These are phyloP conservation scores for Flueggea neowawraea DNA, from an alignment of 441 rosid genomes.

Conservation along the genomic window DNA sequence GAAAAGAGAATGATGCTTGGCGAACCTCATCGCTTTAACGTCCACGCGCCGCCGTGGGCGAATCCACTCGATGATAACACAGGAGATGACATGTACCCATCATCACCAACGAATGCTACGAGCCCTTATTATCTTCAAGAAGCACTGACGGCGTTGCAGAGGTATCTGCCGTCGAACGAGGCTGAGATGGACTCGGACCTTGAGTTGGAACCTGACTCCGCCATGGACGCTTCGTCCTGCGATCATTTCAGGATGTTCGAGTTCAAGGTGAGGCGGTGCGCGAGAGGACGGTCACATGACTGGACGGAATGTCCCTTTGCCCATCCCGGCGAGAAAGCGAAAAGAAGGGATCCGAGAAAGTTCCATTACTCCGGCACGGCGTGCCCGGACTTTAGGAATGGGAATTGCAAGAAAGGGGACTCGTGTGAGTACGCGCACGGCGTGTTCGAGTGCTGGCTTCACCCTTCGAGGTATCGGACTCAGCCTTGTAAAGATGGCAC, in stretches of 20 bases:
- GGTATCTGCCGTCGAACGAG: constrained; percentile 58
- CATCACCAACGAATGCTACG: constrained; percentile 20
- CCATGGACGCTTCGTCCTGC: constrained; percentile 70
- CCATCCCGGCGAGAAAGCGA: constrained; percentile 94
- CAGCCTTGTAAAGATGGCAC: constrained; percentile 96
- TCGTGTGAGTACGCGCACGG: constrained; percentile 88
- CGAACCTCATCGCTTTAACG: constrained; percentile 42
- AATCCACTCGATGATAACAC: constrained; percentile 28
- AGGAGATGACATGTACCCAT: constrained; percentile 28
- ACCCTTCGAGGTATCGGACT: constrained; percentile 85
- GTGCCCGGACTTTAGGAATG: constrained; percentile 84
- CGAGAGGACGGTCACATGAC: constrained; percentile 89
- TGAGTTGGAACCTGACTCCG: constrained; percentile 54
- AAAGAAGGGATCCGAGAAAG: constrained; percentile 84
- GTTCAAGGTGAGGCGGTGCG: constrained; percentile 82
- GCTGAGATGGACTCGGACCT: constrained; percentile 46
- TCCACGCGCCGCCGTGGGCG: constrained; percentile 61
- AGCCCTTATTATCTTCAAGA: constrained; percentile 43
- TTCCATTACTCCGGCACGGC: constrained; percentile 80
- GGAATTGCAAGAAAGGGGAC: constrained; percentile 74
- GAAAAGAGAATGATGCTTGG: constrained; percentile 62
- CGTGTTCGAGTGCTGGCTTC: constrained; percentile 98
- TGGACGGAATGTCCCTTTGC: constrained; percentile 99
- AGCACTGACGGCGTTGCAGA: constrained; percentile 54
- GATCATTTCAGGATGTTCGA: constrained; percentile 94